Evolutionary conservation across 805 yeast genomes (phyloP).

Genomic region (Suhomyces sp.): DNA sequence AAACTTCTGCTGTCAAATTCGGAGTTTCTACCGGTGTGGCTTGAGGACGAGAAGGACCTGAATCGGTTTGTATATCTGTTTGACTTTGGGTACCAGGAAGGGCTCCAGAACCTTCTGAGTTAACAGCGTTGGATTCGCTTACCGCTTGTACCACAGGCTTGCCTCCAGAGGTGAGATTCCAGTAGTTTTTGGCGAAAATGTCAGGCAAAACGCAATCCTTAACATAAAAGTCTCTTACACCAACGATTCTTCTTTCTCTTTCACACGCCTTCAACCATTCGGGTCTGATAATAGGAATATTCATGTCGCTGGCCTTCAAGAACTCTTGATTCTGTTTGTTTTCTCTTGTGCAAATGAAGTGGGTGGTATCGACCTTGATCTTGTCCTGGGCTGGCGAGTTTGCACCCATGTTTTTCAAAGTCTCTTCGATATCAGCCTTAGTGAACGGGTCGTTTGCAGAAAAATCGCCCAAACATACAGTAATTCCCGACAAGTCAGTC

Average conservation of each 20-base stretch:
- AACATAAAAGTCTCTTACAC: slow-evolving; percentile 83
- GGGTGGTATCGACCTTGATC: slow-evolving; percentile 90
- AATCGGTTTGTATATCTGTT: neutral
- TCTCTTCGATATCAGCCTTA: slow-evolving; percentile 54
- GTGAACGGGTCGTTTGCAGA: slow-evolving; percentile 50
- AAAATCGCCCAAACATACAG: slow-evolving; percentile 84
- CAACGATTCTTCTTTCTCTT: slow-evolving; percentile 81
- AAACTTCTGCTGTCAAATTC: neutral
- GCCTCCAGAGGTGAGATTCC: slow-evolving; percentile 21
- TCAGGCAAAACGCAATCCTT: slow-evolving; percentile 51
- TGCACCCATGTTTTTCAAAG: slow-evolving; percentile 76
- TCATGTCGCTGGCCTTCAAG: slow-evolving; percentile 76
- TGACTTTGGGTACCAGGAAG: neutral
- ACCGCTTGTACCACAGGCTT: neutral
- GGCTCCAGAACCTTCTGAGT: neutral
- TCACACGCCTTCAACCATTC: slow-evolving; percentile 97
- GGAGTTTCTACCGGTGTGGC: neutral
- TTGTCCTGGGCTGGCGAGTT: slow-evolving; percentile 63
- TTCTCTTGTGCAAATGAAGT: slow-evolving; percentile 68
- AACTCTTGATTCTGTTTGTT: slow-evolving; percentile 68
- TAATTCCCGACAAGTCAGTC: slow-evolving; percentile 93
- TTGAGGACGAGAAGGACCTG: neutral
- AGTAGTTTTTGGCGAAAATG: slow-evolving; percentile 41
- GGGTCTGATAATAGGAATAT: slow-evolving; percentile 92
- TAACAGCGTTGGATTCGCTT: neutral